These are phyloP conservation scores for Kondoa subrosea DNA, from an alignment of 768 basidiomycete species.

Conservation along the genomic window DNA sequence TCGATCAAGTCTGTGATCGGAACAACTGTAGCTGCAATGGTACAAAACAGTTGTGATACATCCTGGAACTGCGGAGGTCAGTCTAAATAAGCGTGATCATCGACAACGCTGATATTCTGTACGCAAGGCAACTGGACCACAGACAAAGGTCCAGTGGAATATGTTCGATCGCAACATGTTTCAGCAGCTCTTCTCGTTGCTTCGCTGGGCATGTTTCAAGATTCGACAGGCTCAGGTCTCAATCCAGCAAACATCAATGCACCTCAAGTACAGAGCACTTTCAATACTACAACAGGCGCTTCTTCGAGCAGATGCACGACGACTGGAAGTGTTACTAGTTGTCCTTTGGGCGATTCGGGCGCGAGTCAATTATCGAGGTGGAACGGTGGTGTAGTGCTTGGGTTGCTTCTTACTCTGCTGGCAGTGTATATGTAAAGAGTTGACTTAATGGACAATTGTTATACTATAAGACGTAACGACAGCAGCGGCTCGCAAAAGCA, in stretches of 20 bases:
- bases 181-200: conserved; percentile 7
- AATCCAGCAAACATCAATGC: not conserved
- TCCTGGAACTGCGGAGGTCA: not conserved
- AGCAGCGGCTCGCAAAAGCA: no score
- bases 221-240: conserved; percentile 5
- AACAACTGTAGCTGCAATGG: not conserved
- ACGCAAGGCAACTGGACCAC: not conserved
- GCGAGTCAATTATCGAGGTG: not conserved
- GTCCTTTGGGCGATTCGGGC: not conserved
- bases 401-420: not conserved
- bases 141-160: not conserved
- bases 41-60: not conserved
- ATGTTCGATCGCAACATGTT: not conserved
- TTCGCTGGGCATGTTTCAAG: not conserved
- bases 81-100: not conserved
- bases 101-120: not conserved
- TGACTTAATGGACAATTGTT: no score
- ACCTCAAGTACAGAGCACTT: not conserved
- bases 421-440: not conserved
- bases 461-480: no score
- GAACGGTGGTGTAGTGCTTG: not conserved
- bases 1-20: not conserved
- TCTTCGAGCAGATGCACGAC: not conserved
- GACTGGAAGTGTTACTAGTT: not conserved
- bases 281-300: not conserved